These are phyloP conservation scores for Mycosarcoma maydis DNA, from an alignment of 1,284 basidiomycete genomes.

Conservation along the genomic window DNA sequence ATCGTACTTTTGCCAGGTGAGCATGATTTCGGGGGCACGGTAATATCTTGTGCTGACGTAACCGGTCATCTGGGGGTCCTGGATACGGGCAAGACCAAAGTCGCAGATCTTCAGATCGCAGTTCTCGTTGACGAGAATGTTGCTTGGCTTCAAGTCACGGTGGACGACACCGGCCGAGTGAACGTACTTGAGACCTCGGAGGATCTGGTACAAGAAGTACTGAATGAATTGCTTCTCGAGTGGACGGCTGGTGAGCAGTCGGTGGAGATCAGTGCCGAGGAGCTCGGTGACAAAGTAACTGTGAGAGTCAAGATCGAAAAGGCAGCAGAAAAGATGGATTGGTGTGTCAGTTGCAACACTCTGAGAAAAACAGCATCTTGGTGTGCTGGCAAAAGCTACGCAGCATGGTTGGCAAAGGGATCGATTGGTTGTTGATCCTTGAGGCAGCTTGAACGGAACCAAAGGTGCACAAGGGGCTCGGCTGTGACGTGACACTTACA, in stretches of 20 bases:
- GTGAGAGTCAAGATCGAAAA: slow-evolving; percentile 68
- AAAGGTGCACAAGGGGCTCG: neutral
- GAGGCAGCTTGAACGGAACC: no score
- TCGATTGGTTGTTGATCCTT: no score
- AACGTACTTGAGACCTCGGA: slow-evolving; percentile 98
- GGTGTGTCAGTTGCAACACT: neutral
- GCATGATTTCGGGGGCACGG: slow-evolving; percentile 99
- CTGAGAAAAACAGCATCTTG: neutral
- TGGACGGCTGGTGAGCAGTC: slow-evolving; percentile 92
- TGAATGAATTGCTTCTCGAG: slow-evolving; percentile 99
- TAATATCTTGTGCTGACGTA: slow-evolving; percentile 99
- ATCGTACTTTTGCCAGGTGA: slow-evolving; percentile 99
- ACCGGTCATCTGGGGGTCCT: slow-evolving; percentile 99
- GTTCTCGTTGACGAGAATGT: slow-evolving; percentile 99
- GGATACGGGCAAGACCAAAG: slow-evolving; percentile 90
- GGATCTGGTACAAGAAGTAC: slow-evolving; percentile 98
- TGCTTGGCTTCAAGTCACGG: slow-evolving; percentile 94
- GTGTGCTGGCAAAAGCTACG: neutral
- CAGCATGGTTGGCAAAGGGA: no score
- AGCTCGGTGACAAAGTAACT: slow-evolving; percentile 98
- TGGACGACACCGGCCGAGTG: slow-evolving; percentile 99
- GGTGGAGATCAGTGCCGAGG: slow-evolving; percentile 95
- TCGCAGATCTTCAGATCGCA: slow-evolving; percentile 99
- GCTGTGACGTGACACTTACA: slow-evolving; percentile 32
- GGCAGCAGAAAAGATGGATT: neutral